Conservation (phyloP, 139 green algal genomes). For the Chlamydomonas eustigma region DNA sequence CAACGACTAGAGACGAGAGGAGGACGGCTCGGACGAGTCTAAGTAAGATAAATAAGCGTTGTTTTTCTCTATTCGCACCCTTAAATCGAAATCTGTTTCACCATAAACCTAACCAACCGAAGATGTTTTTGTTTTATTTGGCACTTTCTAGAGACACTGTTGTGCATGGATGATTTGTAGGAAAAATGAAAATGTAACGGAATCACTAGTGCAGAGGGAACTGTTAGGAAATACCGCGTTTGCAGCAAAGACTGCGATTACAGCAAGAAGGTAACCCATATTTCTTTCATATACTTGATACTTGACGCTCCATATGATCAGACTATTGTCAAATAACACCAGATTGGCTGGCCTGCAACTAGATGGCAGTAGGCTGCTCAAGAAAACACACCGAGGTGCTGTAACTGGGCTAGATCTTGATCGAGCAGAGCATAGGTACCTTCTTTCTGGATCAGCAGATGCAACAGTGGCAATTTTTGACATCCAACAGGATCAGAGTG, state of each 20-base stretch:
- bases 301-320: too few species aligned
- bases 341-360: background rate
- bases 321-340: background rate
- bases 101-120: too few species aligned
- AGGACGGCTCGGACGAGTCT: too few species aligned
- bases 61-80: too few species aligned
- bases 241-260: too few species aligned
- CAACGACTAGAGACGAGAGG: too few species aligned
- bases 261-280: too few species aligned
- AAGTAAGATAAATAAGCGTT: too few species aligned
- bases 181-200: background rate
- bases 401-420: constrained; percentile 1
- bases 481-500: background rate
- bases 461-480: constrained; percentile 8
- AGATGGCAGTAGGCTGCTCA: background rate
- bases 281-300: too few species aligned
- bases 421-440: constrained; percentile 7
- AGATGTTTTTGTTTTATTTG: too few species aligned
- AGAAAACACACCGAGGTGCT: background rate
- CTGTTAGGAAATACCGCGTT: background rate
- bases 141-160: too few species aligned
- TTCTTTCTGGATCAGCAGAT: constrained; percentile 6
- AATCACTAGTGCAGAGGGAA: background rate
- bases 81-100: too few species aligned
- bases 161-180: background rate